Percentiles rank a stretch among this genome's conserved stretches.
phyloP scores from a whole-genome alignment of 1,284 basidiomycete genomes.

The Ceratobasidium sp. region DNA sequence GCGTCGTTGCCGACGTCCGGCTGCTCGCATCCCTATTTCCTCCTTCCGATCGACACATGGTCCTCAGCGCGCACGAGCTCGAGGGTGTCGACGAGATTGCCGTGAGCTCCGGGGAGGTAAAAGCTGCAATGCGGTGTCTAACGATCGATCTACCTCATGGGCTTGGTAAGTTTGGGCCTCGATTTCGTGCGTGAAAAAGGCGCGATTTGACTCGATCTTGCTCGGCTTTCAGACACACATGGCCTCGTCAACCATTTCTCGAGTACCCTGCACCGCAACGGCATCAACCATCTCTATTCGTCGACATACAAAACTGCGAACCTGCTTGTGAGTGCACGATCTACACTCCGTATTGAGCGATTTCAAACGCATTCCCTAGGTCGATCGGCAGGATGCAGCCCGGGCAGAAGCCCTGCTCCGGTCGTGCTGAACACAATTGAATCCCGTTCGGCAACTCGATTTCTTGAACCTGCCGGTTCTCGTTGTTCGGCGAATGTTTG shows the following conservation, averaged over 20 bases:
- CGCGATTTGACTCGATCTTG: not conserved
- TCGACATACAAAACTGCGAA: constrained; percentile 86
- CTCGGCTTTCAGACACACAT: constrained; percentile 63
- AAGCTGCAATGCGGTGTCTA: constrained; percentile 59
- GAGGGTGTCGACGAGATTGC: constrained; percentile 58
- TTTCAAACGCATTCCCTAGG: constrained; percentile 49
- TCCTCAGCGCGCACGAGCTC: constrained; percentile 71
- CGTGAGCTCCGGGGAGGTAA: constrained; percentile 20
- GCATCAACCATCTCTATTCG: constrained; percentile 83
- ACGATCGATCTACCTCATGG: constrained; percentile 74
- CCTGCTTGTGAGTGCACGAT: constrained; percentile 58
- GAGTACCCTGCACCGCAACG: constrained; percentile 68
- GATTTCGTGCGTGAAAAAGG: constrained; percentile 4
- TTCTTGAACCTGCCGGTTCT: constrained; percentile 4
- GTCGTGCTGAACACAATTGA: constrained; percentile 50
- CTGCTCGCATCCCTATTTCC: constrained; percentile 70
- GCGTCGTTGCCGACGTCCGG: constrained; percentile 67
- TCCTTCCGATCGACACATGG: constrained; percentile 70
- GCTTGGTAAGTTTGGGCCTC: constrained; percentile 58
- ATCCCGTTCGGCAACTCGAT: not conserved
- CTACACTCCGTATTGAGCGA: constrained; percentile 48
- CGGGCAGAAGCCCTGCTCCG: constrained; percentile 58
- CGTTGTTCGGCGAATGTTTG: too few species aligned
- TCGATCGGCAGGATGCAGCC: constrained; percentile 57
- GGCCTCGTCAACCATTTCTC: constrained; percentile 80